These are phyloP conservation scores for Liquidambar formosana DNA, from an alignment of 164 flowering plant genomes.

Conservation along the genomic window DNA sequence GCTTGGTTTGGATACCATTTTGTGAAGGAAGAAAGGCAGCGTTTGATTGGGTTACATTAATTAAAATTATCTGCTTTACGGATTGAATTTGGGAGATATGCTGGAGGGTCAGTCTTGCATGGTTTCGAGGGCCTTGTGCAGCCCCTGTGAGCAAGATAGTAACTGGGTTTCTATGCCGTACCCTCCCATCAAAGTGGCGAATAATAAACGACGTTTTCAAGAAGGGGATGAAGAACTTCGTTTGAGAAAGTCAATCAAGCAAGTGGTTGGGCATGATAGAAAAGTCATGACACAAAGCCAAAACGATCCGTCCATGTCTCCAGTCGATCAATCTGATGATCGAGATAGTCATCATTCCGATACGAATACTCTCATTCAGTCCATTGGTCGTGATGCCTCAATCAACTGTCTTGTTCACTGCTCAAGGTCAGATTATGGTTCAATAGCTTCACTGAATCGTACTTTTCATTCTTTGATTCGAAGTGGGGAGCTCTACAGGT, in stretches of 20 bases:
- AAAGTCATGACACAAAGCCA: conserved; percentile 11
- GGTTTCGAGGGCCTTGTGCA: conserved; percentile 32
- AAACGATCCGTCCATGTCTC: neutral
- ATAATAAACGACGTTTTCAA: conserved; percentile 28
- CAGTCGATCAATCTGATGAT: conserved; percentile 7
- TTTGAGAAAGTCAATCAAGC: conserved; percentile 23
- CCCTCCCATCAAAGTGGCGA: conserved; percentile 37
- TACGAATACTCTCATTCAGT: conserved; percentile 44
- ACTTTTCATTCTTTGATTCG: conserved; percentile 55
- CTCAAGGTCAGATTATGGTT: conserved; percentile 79
- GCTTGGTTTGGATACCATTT: neutral
- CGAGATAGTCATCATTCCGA: conserved; percentile 18
- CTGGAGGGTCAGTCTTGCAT: conserved; percentile 51
- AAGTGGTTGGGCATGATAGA: conserved; percentile 8
- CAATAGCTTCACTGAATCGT: conserved; percentile 58
- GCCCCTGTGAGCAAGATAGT: conserved; percentile 39
- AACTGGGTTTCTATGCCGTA: conserved; percentile 25
- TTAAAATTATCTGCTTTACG: neutral
- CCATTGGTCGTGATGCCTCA: conserved; percentile 66
- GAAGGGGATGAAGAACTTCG: conserved; percentile 6
- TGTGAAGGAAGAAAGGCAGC: neutral
- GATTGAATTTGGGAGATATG: conserved; percentile 33
- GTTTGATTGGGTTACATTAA: neutral
- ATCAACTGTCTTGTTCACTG: conserved; percentile 64
- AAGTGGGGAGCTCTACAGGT: conserved; percentile 66